These are phyloP conservation scores for Pythium plurisporium DNA, from an alignment of 352 stramenopile species.

Conservation along the genomic window DNA sequence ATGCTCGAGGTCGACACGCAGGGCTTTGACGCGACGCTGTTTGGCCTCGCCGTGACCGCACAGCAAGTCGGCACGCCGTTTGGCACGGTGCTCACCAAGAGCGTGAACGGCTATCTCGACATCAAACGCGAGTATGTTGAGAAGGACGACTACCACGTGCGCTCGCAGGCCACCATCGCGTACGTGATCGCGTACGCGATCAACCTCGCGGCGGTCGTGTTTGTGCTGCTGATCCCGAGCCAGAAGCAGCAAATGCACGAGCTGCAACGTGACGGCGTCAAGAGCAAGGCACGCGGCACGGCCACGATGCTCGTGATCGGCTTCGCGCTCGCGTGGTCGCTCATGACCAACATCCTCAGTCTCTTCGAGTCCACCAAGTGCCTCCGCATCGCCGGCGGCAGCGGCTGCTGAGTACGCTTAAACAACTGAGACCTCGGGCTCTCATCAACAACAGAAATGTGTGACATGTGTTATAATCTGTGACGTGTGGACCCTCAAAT, in stretches of 20 bases:
- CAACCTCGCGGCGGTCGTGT: conserved; percentile 46
- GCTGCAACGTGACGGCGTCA: conserved; percentile 37
- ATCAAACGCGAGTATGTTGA: conserved; percentile 28
- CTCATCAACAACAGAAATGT: too few relatives aligned
- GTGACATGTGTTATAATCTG: too few relatives aligned
- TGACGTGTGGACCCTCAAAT: too few relatives aligned
- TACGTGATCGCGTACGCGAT: conserved; percentile 56
- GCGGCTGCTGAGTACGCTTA: too few relatives aligned
- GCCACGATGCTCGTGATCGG: conserved; percentile 29
- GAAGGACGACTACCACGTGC: conserved; percentile 27
- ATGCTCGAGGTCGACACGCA: conserved; percentile 47
- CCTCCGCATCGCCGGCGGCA: conserved; percentile 43
- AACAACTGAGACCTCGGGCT: too few relatives aligned
- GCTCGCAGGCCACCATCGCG: conserved; percentile 42
- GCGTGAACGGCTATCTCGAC: conserved; percentile 48
- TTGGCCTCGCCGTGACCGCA: conserved; percentile 40
- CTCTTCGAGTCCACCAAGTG: conserved; percentile 50
- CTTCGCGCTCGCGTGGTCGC: conserved; percentile 49
- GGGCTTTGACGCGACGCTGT: conserved; percentile 47
- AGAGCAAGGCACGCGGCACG: conserved; percentile 35
- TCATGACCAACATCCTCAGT: conserved; percentile 61
- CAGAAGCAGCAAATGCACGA: conserved; percentile 47
- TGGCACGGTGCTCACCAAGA: conserved; percentile 51
- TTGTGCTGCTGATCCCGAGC: conserved; percentile 38
- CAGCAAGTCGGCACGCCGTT: conserved; percentile 46